Evolutionary conservation across 805 yeast genomes (phyloP), one percentile per base, ranked within the genome.

Genomic region (Lachancea cidri): DNA sequence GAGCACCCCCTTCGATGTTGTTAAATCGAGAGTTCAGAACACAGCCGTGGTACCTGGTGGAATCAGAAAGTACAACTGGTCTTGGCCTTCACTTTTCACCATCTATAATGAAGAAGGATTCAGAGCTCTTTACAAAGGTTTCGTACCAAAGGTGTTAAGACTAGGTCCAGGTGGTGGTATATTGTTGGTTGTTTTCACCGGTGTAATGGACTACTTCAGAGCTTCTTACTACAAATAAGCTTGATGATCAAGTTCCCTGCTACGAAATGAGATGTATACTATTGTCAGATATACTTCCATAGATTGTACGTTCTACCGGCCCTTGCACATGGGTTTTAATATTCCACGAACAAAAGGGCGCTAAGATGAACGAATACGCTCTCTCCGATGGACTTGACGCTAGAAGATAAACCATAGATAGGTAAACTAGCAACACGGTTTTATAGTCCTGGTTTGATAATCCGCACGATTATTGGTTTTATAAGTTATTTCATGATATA

Each of bases 141-240:
- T 93, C 77, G 62, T 89, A 49, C 99, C 99, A 53, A 93, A 93
- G 73, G 97, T 93, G 9, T 73, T 93, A 60, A 82, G 99, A 76
- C 74, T 93, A 52, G 98, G 98, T 36, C 98, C 99, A 46, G 99
- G 99, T 60, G 99, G 99, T 65, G 99, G 99, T 72, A 88, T 93
- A 53, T 71, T 93, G 58, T 75, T 93, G 63, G 98, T 93, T 36
- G 98, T 93, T n/a, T 93, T 88, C 74, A 87, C 96, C 33, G 73
- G 87, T 17, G 80, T 89, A 49, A 88, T 89, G 94, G 96, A 89
- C 63, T 86, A 87, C 71, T 93, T 93, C 74, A 78, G 89, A 71
- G 67, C 43, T 11, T 17, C 32, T 29, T 44, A 44, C 35, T 38
- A 37, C 34, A 38, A 30, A 17, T 16, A 39, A 20, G 9, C 27